These are phyloP conservation scores for Aspergillus neotritici DNA, from an alignment of 2,329 filamentous ascomycete species.

Conservation along the genomic window DNA sequence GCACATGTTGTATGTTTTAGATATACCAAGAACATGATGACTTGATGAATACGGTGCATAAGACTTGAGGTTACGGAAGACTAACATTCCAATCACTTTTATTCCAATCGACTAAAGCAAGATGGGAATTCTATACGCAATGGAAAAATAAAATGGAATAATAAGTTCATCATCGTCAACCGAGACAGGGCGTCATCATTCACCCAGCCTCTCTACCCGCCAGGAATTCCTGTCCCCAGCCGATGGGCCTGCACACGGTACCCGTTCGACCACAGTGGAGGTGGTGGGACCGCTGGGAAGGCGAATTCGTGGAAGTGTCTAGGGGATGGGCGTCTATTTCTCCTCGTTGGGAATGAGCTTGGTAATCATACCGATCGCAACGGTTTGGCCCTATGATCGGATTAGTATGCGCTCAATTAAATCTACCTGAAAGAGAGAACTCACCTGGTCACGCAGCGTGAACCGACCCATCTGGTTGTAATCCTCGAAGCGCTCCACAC, in stretches of 20 bases:
- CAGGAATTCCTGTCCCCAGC: constrained; percentile 13
- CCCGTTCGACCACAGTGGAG: not conserved
- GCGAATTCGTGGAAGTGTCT: constrained; percentile 1
- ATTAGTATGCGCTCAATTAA: constrained; percentile 19
- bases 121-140: constrained; percentile 21
- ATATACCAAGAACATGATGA: not conserved
- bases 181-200: constrained; percentile 18
- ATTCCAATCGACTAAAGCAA: constrained; percentile 14
- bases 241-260: not conserved
- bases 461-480: constrained; percentile 92
- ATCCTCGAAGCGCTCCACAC: constrained; percentile 91
- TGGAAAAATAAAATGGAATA: constrained; percentile 10
- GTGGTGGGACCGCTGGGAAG: not conserved
- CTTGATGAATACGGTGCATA: constrained; percentile 1
- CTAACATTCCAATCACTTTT: constrained; percentile 15
- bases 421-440: constrained; percentile 18
- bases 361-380: constrained; percentile 98
- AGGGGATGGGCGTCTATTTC: constrained; percentile 14
- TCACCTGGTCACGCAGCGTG: constrained; percentile 79
- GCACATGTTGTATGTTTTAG: constrained; percentile 7
- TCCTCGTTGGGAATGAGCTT: constrained; percentile 58
- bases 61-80: not conserved
- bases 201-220: constrained; percentile 16
- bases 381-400: constrained; percentile 76
- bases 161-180: constrained; percentile 32